Evolutionary conservation across 1,284 basidiomycete species (phyloP), one percentile per base, ranked within the genome.

Genomic region (Serendipita sp.): DNA sequence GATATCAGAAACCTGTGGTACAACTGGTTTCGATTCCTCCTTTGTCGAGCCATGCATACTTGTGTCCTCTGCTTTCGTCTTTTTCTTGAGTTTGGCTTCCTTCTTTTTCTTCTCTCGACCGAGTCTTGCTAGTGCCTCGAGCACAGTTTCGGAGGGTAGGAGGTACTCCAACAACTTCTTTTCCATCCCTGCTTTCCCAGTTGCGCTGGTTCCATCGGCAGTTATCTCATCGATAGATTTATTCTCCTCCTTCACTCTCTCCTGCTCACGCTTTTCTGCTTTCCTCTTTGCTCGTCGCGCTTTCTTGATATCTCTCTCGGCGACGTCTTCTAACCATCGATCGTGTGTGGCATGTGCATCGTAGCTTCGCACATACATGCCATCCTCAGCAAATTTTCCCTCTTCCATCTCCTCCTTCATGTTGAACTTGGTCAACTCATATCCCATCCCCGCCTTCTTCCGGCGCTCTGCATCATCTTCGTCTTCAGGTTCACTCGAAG

Each of bases 391-490:
- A 76, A 99, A 97, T 69, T 93, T 90, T 38, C 96, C 96, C 72
- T 96, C 91, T 69, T 91, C 85, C 87, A 99, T 94, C 79, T 99
- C 96, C 67, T 90, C 87, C 67, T 93, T 89, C 96, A 99, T 98
- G 74, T 99, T 97, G 82, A 99, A 99, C 35, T 89, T 88, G 5
- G 91, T 94, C 12, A 98, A 72, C 42, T 44, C 42, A 1, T 12
- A 12, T 79, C 94, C 96, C 93, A 96, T 95, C 29, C 89, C 91
- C 34, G 80, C 83, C 71, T 90, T 91, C 75, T 82, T 84, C 71
- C 79, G 74, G 69, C 85, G 78, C 71, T 82, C 79, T 22, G 79
- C 80, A 62, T 89, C 90, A 69, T 91, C 89, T 69, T 93, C 88
- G 68, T 90, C 88, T 67, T 83, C 86, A 0, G 82, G 82, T 64